Evolutionary conservation across 1,284 basidiomycete genomes (phyloP), one percentile per base, ranked within the genome.

Genomic region (Cryptococcus sp.): DNA sequence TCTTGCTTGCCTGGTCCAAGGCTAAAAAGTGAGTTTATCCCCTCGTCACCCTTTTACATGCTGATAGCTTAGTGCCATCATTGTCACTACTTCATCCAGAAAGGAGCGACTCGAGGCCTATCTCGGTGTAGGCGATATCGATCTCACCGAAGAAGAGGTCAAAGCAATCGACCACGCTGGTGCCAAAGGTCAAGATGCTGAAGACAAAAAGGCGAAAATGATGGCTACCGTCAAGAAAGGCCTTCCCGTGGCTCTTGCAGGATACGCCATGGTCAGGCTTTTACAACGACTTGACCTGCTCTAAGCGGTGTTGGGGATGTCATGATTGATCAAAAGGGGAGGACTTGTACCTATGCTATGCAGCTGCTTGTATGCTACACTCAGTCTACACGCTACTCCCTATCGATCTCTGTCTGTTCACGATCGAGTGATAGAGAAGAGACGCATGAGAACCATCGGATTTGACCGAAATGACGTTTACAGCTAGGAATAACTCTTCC

Each of bases 81-180:
- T 71, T 55, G 86, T 87, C 13, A 86, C 86, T 5, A 87, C 87
- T 3, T 88, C 85, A 57, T 84, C 84, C 7, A 85, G 78, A 56
- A 83, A 82, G 61, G 77, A 80, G 32, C 83, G 84, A 43, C 77
- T 89, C 46, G 70, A 84, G 63, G 83, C 85, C 53, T 90, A 90
- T 65, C 75, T 89, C 38, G 81, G 76, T 3, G 83, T 83, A 4
- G 84, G 72, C 11, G 74, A 77, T 51, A 66, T 78, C 53, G 61
- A 73, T 23, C 67, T 78, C 33, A 68, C 72, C 31, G 56, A 71
- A 13, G 68, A 74, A 2, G 74, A 78, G 46, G 63, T 76, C 53
- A 58, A 66, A 36, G 69, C 65, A n/a, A 73, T 78, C 50, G 77
- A 78, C 49, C 47, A 67, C 36, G 76, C 76, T 2, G 77, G 76